Base-by-base conservation (phyloP, 2,329 filamentous ascomycete species). In the Emergomyces africanus region DNA sequence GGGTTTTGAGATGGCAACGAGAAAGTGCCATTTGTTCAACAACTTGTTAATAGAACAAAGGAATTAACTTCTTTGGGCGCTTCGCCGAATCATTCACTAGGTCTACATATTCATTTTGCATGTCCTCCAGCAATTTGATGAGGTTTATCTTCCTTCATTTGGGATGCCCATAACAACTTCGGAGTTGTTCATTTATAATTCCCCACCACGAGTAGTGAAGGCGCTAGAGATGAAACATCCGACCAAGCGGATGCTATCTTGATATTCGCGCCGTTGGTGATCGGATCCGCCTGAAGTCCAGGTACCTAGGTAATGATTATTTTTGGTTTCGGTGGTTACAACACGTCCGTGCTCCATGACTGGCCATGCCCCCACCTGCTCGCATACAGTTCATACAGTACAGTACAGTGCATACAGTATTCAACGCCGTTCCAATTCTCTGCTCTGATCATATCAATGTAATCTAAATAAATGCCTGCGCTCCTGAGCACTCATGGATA, bases 11-110 rank as follows among this genome's bases (percentile, higher is more conserved):
- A 35, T 39, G 30, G 9, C 18, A 25, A 15, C 2, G n/a, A 15
- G 33, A 54, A 54, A 54, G 51, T 41, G 35, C n/a, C 33, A 54
- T 54, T 54, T 39, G 30, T 54, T 54, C 33, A 25, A 54, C 18
- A n/a, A 30, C n/a, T n/a, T n/a, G 53, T 33, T 42, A 23, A 39
- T 39, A 46, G 46, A 48, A 58, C 56, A 58, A 58, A 58, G 56
- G 44, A 58, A 49, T 58, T 49, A 15, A 50, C 51, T 18, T 39
- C 33, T 23, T 39, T n/a, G 51, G 51, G 41, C 33, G 3, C 30
- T 18, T 37, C 23, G 18, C 33, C 51, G n/a, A 23, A n/a, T 23
- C 33, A 51, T 58, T 58, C 56, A 58, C 42, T 20, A 30, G 15
- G 44, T 12, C 14, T 20, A 1, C 15, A 39, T 18, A 20, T 56